Percentiles rank a stretch among this genome's conserved stretches.
Evolutionary conservation across 148 eudicot genomes (phyloP).

Genomic region (Cornus suecica): DNA sequence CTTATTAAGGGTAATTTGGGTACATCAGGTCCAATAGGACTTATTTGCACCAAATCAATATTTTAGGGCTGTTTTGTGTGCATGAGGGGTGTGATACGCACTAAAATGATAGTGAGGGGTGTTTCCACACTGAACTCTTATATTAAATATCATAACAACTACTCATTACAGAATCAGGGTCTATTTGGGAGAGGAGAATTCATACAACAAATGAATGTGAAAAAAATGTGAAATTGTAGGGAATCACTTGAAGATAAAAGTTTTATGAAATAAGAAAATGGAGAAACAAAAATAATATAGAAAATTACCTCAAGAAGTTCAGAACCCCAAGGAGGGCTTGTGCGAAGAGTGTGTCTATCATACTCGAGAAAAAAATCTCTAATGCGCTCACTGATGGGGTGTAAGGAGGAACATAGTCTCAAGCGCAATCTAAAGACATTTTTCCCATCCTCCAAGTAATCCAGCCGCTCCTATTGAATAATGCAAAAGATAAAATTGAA

Average conservation of each 20-base stretch:
- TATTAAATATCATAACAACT: neutral
- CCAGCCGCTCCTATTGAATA: conserved; percentile 73
- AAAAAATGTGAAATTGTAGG: no score
- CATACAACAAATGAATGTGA: neutral
- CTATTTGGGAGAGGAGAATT: neutral
- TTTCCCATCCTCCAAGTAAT: conserved; percentile 95
- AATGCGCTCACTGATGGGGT: conserved; percentile 87
- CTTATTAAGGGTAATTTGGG: no score
- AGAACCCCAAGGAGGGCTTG: conserved; percentile 99
- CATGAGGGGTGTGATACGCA: no score
- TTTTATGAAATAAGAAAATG: neutral
- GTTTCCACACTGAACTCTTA: no score
- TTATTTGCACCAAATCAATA: no score
- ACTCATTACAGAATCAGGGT: neutral
- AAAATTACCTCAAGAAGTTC: conserved; percentile 91
- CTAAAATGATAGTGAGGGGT: no score
- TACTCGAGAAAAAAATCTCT: conserved; percentile 97
- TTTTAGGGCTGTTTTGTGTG: no score
- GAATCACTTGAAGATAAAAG: neutral
- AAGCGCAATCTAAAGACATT: conserved; percentile 76
- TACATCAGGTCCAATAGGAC: no score
- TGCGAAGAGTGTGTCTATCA: conserved; percentile 92
- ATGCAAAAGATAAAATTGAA: conserved; percentile 10
- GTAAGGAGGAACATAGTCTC: conserved; percentile 87
- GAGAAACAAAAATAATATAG: conserved; percentile 1